A percentile compares a stretch with the other conserved stretches of the same genome.
Evolutionary conservation across 306 rosid genomes (phyloP).

Genomic region (Quercus rubra): DNA sequence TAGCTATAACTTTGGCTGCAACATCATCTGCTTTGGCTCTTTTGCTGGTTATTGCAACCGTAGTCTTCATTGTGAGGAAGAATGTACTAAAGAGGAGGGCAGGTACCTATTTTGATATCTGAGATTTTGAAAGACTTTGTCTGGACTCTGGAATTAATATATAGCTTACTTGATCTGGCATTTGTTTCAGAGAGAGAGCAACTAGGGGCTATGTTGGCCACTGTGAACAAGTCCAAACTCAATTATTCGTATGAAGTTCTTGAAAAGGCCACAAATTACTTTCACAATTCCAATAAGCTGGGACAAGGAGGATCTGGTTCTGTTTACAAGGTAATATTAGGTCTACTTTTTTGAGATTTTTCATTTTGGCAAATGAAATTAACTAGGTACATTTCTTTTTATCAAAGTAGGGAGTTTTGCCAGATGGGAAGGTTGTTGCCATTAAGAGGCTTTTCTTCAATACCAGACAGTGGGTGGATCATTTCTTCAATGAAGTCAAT

Average conservation of each 20-base stretch:
- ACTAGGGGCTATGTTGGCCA: constrained; percentile 47
- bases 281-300: constrained; percentile 48
- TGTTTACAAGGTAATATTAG: constrained; percentile 51
- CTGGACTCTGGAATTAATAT: not conserved
- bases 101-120: constrained; percentile 35
- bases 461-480: constrained; percentile 49
- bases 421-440: constrained; percentile 37
- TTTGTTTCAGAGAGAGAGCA: constrained; percentile 49
- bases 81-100: constrained; percentile 33
- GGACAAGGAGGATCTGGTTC: constrained; percentile 91
- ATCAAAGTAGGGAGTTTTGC: constrained; percentile 29
- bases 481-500: constrained; percentile 46
- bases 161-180: not conserved
- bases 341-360: not conserved
- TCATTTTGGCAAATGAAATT: not conserved
- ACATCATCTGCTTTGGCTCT: constrained; percentile 43
- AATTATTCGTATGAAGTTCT: constrained; percentile 59
- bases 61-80: constrained; percentile 47
- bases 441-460: constrained; percentile 60
- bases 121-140: not conserved
- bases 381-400: not conserved
- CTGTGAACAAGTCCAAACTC: constrained; percentile 54
- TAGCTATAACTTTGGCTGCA: constrained; percentile 36
- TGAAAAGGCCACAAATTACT: constrained; percentile 68
- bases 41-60: constrained; percentile 30